phyloP scores from a whole-genome alignment of 805 yeast species.

The Pichia gijzeniarum region DNA sequence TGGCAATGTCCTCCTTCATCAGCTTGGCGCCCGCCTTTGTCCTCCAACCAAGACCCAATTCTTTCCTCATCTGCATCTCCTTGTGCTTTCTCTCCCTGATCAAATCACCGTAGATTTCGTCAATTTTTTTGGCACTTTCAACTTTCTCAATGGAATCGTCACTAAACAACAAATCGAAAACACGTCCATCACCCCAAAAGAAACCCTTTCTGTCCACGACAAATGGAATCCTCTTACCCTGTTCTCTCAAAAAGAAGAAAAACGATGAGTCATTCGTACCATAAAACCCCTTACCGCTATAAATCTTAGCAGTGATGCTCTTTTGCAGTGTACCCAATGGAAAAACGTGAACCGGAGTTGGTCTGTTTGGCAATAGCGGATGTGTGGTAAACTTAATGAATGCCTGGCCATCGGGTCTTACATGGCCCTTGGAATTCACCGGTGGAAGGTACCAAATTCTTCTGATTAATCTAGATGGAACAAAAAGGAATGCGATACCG shows the following conservation, averaged over 20 bases:
- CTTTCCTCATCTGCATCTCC: conserved; percentile 51
- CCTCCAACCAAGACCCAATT: conserved; percentile 53
- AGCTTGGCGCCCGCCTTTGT: conserved; percentile 41
- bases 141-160: conserved; percentile 72
- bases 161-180: conserved; percentile 75
- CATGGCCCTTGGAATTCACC: conserved; percentile 17
- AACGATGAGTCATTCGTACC: conserved; percentile 76
- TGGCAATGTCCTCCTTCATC: conserved; percentile 37
- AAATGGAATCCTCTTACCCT: conserved; percentile 54
- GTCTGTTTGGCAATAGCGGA: conserved; percentile 66
- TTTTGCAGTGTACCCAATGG: conserved; percentile 53
- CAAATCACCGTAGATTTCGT: conserved; percentile 26
- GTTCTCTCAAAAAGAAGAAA: conserved; percentile 65
- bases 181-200: conserved; percentile 90
- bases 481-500: conserved; percentile 36
- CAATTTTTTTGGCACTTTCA: conserved; percentile 40
- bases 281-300: conserved; percentile 85
- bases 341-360: conserved; percentile 67
- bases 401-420: conserved; percentile 39
- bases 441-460: conserved; percentile 69
- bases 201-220: conserved; percentile 79
- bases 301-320: conserved; percentile 58
- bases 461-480: conserved; percentile 68
- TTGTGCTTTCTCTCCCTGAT: conserved; percentile 44
- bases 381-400: conserved; percentile 60